Evolutionary conservation across 495 filamentous ascomycete species (phyloP).

Genomic region (Neurospora sp.): DNA sequence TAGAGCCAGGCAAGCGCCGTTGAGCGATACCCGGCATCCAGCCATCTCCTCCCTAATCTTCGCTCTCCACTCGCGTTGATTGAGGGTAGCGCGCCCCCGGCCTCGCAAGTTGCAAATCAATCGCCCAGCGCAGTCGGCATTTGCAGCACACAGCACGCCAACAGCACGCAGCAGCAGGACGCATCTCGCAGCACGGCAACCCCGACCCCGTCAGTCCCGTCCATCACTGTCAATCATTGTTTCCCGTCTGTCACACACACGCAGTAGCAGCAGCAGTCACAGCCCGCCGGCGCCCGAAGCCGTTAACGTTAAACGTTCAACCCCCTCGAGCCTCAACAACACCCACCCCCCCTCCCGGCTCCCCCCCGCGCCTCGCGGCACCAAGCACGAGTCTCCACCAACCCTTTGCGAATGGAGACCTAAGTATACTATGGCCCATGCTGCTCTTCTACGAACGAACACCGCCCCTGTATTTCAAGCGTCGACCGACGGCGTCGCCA

Average conservation of each 20-base stretch:
- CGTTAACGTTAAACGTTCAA: neutral
- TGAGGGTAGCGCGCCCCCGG: neutral
- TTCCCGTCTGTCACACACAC: neutral
- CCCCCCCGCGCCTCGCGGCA: slow-evolving; percentile 9
- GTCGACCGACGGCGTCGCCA: slow-evolving; percentile 27
- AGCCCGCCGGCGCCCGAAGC: neutral
- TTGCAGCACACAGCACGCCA: neutral
- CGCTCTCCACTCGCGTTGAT: neutral
- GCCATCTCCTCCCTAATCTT: neutral
- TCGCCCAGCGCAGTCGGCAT: neutral
- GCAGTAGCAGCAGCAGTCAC: neutral
- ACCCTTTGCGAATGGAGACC: slow-evolving; percentile 27
- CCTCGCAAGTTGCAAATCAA: neutral
- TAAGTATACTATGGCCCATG: slow-evolving; percentile 35
- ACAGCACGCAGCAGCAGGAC: neutral
- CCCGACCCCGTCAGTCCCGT: neutral
- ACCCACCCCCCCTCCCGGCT: neutral
- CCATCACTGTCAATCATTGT: neutral
- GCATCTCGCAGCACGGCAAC: neutral
- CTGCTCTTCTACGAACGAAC: slow-evolving; percentile 42
- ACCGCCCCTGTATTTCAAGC: slow-evolving; percentile 38
- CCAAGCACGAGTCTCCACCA: slow-evolving; percentile 7
- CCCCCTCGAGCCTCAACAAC: neutral
- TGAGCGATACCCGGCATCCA: neutral
- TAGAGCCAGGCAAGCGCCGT: neutral